These are phyloP conservation scores for Alternaria burnsii DNA, from an alignment of 2,329 filamentous ascomycete genomes.

Conservation along the genomic window DNA sequence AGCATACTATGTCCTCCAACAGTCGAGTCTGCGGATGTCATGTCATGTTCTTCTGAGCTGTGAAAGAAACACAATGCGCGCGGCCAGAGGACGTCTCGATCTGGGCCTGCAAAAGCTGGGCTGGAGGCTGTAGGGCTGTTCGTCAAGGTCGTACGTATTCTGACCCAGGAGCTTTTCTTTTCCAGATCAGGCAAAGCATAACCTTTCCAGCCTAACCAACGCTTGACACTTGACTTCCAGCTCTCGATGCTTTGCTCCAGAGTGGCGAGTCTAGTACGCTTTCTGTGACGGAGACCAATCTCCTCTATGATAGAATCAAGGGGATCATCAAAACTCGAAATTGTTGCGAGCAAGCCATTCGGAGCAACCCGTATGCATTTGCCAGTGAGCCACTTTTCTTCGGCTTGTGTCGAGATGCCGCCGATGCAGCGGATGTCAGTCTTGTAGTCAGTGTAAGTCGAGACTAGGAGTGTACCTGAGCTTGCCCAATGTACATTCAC, in stretches of 20 bases:
- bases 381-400: constrained; percentile 32
- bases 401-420: constrained; percentile 18
- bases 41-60: constrained; percentile 3
- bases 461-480: constrained; percentile 46
- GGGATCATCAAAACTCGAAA: constrained; percentile 44
- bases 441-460: constrained; percentile 36
- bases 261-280: constrained; percentile 34
- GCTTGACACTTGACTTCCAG: constrained; percentile 46
- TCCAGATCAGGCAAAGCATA: constrained; percentile 40
- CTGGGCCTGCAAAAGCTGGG: constrained; percentile 18
- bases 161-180: constrained; percentile 41
- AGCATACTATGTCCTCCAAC: constrained; percentile 22
- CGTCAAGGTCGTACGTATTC: constrained; percentile 35
- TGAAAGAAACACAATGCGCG: constrained; percentile 46
- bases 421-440: constrained; percentile 36
- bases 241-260: constrained; percentile 43
- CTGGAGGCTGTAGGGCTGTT: constrained; percentile 20
- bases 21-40: not conserved
- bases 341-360: constrained; percentile 42
- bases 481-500: constrained; percentile 46
- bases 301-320: constrained; percentile 33
- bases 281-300: constrained; percentile 30
- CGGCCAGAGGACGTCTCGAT: constrained; percentile 50
- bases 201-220: constrained; percentile 49
- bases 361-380: constrained; percentile 48